Conservation (phyloP, 352 stramenopile species). For the Globisporangium splendens region DNA sequence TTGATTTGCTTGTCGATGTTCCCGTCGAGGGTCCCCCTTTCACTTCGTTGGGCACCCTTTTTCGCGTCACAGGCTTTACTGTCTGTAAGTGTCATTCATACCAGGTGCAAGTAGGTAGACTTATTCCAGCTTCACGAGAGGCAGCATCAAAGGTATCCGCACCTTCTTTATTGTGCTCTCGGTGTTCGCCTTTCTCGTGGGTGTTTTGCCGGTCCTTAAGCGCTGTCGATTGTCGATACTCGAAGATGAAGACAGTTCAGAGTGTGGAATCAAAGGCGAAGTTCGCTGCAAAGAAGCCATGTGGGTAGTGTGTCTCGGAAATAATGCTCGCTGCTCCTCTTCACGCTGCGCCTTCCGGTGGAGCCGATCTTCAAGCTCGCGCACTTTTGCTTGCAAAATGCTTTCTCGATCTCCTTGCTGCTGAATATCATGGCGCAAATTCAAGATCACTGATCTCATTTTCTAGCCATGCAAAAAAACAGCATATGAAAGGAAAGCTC, state of each 20-base stretch:
- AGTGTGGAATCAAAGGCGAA: constrained; percentile 3
- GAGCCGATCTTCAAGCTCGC: constrained; percentile 12
- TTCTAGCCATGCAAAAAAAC: constrained; percentile 1
- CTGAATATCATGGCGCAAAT: neutral
- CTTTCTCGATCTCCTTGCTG: constrained; percentile 10
- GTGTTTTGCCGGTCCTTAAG: neutral
- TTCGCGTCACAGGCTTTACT: constrained; percentile 1
- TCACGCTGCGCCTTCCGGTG: constrained; percentile 12
- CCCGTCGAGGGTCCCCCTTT: constrained; percentile 1
- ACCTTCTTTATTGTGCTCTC: constrained; percentile 8
- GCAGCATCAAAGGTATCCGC: neutral
- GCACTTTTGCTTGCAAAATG: constrained; percentile 8
- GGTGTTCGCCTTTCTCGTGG: neutral
- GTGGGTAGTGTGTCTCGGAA: constrained; percentile 4
- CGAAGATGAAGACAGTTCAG: constrained; percentile 6
- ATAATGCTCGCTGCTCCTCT: constrained; percentile 10
- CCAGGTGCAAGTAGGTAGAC: neutral
- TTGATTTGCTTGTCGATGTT: constrained; percentile 2
- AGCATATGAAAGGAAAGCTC: neutral
- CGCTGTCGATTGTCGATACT: neutral
- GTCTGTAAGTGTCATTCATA: neutral
- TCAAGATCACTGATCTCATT: neutral
- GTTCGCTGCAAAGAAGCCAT: neutral
- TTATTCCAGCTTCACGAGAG: no score
- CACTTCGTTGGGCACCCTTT: constrained; percentile 1